These are phyloP conservation scores for Neurospora sp. DNA, from an alignment of 495 filamentous ascomycete species.

Conservation along the genomic window DNA sequence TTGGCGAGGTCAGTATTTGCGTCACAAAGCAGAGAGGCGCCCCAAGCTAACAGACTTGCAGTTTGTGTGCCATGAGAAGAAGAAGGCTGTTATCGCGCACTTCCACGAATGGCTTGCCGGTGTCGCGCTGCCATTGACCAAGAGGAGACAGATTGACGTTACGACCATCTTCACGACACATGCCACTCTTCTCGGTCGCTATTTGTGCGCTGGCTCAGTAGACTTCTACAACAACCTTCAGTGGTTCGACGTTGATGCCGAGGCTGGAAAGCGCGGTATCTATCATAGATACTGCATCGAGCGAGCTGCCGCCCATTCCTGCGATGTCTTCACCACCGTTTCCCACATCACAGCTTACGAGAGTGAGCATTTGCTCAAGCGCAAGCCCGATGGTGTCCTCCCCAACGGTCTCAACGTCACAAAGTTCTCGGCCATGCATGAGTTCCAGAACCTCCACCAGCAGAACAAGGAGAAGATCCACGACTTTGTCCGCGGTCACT, in stretches of 20 bases:
- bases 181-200: conserved; percentile 86
- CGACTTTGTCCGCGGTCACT: conserved; percentile 95
- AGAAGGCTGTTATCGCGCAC: conserved; percentile 85
- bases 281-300: conserved; percentile 99
- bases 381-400: conserved; percentile 92
- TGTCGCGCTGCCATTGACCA: conserved; percentile 86
- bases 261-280: conserved; percentile 95
- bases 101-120: conserved; percentile 99
- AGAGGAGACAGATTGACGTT: conserved; percentile 88
- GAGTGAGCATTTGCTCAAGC: conserved; percentile 92
- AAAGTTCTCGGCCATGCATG: conserved; percentile 97
- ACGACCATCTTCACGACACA: conserved; percentile 99
- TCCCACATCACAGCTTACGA: conserved; percentile 98
- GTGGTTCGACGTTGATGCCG: conserved; percentile 91
- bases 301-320: conserved; percentile 78
- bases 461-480: conserved; percentile 95
- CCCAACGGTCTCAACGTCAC: conserved; percentile 97
- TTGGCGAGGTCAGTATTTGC: conserved; percentile 67
- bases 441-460: conserved; percentile 97
- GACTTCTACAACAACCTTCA: conserved; percentile 99
- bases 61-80: conserved; percentile 89
- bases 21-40: not conserved
- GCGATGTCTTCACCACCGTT: conserved; percentile 96
- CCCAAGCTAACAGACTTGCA: conserved; percentile 26
- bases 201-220: conserved; percentile 92